Percentiles rank a stretch among this genome's conserved stretches.
Conservation (phyloP, 2,329 filamentous ascomycete genomes). For the Cercospora brassicicola region DNA sequence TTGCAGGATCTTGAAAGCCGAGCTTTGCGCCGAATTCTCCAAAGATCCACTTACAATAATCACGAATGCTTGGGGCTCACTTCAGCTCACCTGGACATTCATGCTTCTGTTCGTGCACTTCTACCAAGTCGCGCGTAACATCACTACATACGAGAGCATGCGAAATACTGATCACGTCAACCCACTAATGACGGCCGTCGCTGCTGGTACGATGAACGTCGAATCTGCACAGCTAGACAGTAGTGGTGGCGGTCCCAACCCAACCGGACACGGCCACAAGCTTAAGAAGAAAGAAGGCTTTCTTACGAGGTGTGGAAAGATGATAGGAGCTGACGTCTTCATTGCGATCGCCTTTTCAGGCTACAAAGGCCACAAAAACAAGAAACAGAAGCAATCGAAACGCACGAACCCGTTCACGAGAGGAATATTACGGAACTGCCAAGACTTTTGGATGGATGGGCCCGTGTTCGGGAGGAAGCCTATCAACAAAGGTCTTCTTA, state of each 20-base stretch:
- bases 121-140: constrained; percentile 83
- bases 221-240: constrained; percentile 71
- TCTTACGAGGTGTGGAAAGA: constrained; percentile 74
- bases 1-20: constrained; percentile 75
- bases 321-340: constrained; percentile 90
- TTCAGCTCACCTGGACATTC: constrained; percentile 93
- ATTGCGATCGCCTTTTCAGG: constrained; percentile 83
- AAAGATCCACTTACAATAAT: constrained; percentile 82
- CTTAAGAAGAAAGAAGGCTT: constrained; percentile 64
- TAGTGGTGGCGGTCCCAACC: constrained; percentile 64
- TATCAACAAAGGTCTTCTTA: constrained; percentile 72
- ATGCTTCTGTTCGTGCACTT: constrained; percentile 96
- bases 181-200: constrained; percentile 71
- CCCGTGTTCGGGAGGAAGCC: constrained; percentile 75
- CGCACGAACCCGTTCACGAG: constrained; percentile 79
- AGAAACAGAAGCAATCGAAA: constrained; percentile 32
- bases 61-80: constrained; percentile 71
- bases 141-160: constrained; percentile 98
- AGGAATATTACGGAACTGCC: constrained; percentile 84
- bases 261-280: constrained; percentile 43
- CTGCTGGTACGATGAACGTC: constrained; percentile 64
- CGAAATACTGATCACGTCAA: constrained; percentile 61
- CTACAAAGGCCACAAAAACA: constrained; percentile 56
- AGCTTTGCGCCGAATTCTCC: constrained; percentile 73
- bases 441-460: constrained; percentile 93